Percentiles rank a stretch among this genome's conserved stretches.
Evolutionary conservation across 1,139 yeast species (phyloP).

Genomic region (Candida sanyaensis): DNA sequence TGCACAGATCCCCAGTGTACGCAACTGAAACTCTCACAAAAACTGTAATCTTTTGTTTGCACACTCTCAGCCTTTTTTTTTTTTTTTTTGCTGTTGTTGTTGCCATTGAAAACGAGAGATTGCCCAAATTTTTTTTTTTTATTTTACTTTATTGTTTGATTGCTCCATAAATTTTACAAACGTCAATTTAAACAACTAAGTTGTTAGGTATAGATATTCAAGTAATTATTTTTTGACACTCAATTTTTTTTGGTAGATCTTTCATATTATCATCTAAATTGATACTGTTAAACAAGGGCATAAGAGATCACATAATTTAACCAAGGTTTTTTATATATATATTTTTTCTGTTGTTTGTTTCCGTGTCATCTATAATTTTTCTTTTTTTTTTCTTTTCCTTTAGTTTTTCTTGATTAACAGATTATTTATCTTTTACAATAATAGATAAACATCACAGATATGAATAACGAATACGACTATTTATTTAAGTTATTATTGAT

Average conservation of each 20-base stretch:
- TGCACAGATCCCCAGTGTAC: background rate
- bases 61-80: conserved; percentile 1
- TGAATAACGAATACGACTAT: conserved; percentile 95
- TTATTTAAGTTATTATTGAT: conserved; percentile 90
- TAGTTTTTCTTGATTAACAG: background rate
- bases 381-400: background rate
- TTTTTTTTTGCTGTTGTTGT: conserved; percentile 1
- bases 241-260: background rate
- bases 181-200: background rate
- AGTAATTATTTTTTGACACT: background rate
- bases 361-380: conserved; percentile 6
- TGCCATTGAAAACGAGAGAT: conserved; percentile 1
- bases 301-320: background rate
- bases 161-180: background rate
- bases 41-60: background rate
- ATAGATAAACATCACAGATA: conserved; percentile 18
- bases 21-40: conserved; percentile 3
- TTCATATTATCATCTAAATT: background rate
- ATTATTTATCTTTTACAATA: background rate
- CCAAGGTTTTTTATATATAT: background rate
- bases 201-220: background rate
- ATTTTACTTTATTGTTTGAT: background rate
- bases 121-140: background rate
- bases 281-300: background rate
- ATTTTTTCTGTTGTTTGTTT: conserved; percentile 3